Evolutionary conservation across 2,329 filamentous ascomycete species (phyloP).

Genomic region (Penicillium sp.): DNA sequence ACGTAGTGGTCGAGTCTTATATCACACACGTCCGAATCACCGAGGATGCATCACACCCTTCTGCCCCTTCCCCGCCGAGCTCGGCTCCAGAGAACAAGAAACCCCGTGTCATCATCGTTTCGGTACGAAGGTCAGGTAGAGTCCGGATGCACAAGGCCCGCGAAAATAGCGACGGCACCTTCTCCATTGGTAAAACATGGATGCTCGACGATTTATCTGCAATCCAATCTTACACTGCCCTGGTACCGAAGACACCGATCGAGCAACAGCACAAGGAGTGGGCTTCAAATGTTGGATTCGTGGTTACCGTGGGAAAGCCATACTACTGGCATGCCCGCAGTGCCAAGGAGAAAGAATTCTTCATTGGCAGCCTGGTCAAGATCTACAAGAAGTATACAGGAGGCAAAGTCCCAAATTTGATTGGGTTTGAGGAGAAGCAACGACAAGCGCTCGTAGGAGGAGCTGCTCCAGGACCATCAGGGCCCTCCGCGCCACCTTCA

Average conservation of each 20-base stretch:
- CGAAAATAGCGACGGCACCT: conserved; percentile 89
- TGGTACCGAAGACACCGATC: conserved; percentile 58
- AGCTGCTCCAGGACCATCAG: conserved; percentile 17
- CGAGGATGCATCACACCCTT: conserved; percentile 82
- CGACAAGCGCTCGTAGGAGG: conserved; percentile 70
- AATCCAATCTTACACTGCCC: conserved; percentile 77
- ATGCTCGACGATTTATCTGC: conserved; percentile 83
- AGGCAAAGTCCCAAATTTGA: conserved; percentile 74
- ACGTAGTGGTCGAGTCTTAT: conserved; percentile 80
- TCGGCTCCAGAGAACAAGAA: conserved; percentile 77
- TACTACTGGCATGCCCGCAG: conserved; percentile 97
- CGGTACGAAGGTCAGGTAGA: conserved; percentile 86
- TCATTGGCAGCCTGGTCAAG: conserved; percentile 93
- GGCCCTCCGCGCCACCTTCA: conserved; percentile 22
- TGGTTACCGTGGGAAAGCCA: conserved; percentile 85
- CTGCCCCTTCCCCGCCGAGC: conserved; percentile 78
- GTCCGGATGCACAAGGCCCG: conserved; percentile 96
- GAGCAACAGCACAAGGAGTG: conserved; percentile 67
- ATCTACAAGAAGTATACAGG: conserved; percentile 97
- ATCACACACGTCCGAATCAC: conserved; percentile 94
- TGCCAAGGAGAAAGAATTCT: conserved; percentile 97
- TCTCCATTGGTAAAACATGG: conserved; percentile 99
- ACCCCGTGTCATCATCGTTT: conserved; percentile 85
- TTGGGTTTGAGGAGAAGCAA: conserved; percentile 80
- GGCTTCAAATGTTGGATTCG: conserved; percentile 82